phyloP scores from a whole-genome alignment of 768 basidiomycete species.

The Mycena rosella region DNA sequence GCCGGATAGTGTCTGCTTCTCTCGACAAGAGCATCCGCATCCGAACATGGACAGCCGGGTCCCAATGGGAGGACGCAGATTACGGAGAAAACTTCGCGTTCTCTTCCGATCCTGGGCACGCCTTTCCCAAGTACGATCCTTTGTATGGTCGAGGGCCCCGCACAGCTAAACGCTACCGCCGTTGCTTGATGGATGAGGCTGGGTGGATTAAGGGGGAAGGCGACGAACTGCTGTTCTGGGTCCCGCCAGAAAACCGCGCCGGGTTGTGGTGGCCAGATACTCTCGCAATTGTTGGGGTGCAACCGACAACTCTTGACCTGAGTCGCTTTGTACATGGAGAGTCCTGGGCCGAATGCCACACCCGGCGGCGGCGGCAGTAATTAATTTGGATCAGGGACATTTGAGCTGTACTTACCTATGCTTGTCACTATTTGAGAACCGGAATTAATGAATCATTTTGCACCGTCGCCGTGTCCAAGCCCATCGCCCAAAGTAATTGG shows the following conservation, averaged over 20 bases:
- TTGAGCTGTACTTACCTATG: too few species aligned
- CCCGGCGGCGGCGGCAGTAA: background rate
- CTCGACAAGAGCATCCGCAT: background rate
- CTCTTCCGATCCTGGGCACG: constrained; percentile 1
- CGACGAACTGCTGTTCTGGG: constrained; percentile 3
- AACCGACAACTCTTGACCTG: background rate
- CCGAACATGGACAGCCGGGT: background rate
- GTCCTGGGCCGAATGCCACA: background rate
- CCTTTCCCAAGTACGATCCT: background rate
- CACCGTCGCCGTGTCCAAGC: too few species aligned
- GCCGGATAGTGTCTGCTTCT: constrained; percentile 1
- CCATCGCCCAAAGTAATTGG: too few species aligned
- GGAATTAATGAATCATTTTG: too few species aligned
- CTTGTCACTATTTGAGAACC: too few species aligned
- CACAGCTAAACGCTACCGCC: background rate
- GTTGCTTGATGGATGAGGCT: background rate
- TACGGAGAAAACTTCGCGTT: background rate
- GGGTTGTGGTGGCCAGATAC: constrained; percentile 7
- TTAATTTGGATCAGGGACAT: too few species aligned
- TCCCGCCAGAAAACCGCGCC: constrained; percentile 1
- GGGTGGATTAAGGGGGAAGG: background rate
- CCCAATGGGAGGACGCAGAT: background rate
- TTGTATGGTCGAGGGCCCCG: background rate
- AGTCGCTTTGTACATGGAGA: constrained; percentile 6
- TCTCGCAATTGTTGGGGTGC: background rate